phyloP scores from a whole-genome alignment of 176 grass and related monocot genomes.

The Aegilops speltoides region DNA sequence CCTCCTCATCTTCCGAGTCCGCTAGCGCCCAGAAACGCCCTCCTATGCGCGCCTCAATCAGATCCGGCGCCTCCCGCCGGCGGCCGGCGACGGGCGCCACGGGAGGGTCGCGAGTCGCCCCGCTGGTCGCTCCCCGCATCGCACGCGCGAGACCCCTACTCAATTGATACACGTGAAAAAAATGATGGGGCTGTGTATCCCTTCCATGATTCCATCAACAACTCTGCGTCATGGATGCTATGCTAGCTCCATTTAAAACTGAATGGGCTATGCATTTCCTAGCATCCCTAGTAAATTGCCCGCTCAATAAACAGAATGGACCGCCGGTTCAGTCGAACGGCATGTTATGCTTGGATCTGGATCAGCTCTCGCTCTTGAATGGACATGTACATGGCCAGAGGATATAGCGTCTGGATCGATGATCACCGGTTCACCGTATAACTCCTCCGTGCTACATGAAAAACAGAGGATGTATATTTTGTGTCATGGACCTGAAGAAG shows the following conservation, averaged over 20 bases:
- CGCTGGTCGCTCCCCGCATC: too few species aligned
- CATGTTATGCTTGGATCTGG: conserved; percentile 17
- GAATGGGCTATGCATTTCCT: conserved; percentile 29
- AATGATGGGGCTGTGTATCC: conserved; percentile 8
- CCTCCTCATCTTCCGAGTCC: too few species aligned
- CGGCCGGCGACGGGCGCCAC: too few species aligned
- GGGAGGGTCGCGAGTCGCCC: too few species aligned
- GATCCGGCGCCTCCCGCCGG: too few species aligned
- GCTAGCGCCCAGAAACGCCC: too few species aligned
- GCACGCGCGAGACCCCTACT: too few species aligned
- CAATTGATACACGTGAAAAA: too few species aligned
- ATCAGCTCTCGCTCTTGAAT: conserved; percentile 6
- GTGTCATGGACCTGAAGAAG: neutral
- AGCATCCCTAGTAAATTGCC: conserved; percentile 27
- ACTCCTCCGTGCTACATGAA: neutral
- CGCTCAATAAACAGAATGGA: neutral
- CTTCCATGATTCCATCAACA: neutral
- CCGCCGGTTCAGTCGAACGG: neutral
- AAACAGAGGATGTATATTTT: neutral
- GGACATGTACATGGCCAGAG: neutral
- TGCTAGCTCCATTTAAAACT: conserved; percentile 9
- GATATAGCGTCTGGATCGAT: neutral
- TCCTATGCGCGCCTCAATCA: too few species aligned
- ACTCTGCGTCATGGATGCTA: conserved; percentile 29
- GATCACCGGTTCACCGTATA: neutral